These are phyloP conservation scores for Phytophthora pinifolia DNA, from an alignment of 352 stramenopile species.

Conservation along the genomic window DNA sequence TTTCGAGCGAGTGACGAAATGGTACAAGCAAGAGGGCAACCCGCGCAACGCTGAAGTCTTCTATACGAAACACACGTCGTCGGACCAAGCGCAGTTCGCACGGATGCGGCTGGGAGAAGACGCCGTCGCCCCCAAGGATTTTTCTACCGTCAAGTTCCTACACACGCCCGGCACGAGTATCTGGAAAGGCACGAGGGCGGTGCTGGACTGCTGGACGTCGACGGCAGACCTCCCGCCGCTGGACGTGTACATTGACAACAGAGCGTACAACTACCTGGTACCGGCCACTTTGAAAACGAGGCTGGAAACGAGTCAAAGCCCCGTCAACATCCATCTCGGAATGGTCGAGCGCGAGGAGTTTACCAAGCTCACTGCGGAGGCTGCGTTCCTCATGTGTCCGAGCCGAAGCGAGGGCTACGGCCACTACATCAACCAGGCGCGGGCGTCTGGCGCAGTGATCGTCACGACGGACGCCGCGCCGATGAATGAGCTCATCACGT, in stretches of 20 bases:
- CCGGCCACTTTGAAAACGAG: constrained; percentile 12
- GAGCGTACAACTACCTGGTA: constrained; percentile 32
- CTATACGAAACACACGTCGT: constrained; percentile 65
- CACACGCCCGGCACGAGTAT: constrained; percentile 40
- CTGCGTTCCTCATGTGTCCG: constrained; percentile 51
- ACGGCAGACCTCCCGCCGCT: constrained; percentile 38
- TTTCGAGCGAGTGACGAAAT: constrained; percentile 40
- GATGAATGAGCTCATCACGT: constrained; percentile 65
- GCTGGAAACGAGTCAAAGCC: constrained; percentile 27
- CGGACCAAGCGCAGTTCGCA: constrained; percentile 41
- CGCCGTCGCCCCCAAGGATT: constrained; percentile 33
- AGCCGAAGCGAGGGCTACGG: constrained; percentile 67
- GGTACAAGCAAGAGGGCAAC: constrained; percentile 63
- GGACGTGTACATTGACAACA: constrained; percentile 43
- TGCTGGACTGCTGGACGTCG: constrained; percentile 54
- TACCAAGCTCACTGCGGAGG: constrained; percentile 41
- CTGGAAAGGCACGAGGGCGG: constrained; percentile 46
- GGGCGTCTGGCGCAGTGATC: constrained; percentile 42
- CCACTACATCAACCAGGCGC: constrained; percentile 70
- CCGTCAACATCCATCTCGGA: constrained; percentile 17
- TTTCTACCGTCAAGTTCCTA: constrained; percentile 33
- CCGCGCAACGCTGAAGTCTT: constrained; percentile 46
- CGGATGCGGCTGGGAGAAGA: constrained; percentile 21
- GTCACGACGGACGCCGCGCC: constrained; percentile 46
- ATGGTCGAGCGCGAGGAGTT: constrained; percentile 34